A percentile compares a stretch with the other conserved stretches of the same genome.
phyloP scores from a whole-genome alignment of 2,329 filamentous ascomycete species.

The Orbilia blumenaviensis region DNA sequence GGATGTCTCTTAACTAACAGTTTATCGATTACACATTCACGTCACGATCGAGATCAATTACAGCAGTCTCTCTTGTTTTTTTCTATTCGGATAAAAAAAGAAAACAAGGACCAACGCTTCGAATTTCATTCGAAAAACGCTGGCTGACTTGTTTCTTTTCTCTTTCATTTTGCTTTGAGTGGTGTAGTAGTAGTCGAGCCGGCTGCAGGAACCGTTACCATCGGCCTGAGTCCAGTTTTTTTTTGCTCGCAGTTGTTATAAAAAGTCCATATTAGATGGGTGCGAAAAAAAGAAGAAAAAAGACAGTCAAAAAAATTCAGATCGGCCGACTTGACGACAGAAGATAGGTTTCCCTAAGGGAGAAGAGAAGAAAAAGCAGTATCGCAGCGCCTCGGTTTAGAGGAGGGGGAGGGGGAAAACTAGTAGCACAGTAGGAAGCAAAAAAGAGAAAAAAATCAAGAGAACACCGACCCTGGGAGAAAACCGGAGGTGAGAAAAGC shows the following conservation, averaged over 20 bases:
- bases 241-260: not conserved
- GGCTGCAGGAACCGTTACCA: not conserved
- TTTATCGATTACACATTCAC: too few relatives aligned
- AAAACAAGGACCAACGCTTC: not conserved
- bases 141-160: too few relatives aligned
- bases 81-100: too few relatives aligned
- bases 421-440: constrained; percentile 10
- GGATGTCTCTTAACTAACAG: too few relatives aligned
- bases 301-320: too few relatives aligned
- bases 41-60: too few relatives aligned
- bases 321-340: constrained; percentile 12
- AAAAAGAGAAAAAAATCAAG: constrained; percentile 11
- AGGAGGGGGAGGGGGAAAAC: constrained; percentile 7
- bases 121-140: too few relatives aligned
- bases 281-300: not conserved
- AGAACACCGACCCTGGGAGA: constrained; percentile 51
- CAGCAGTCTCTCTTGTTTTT: too few relatives aligned
- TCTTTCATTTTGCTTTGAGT: not conserved
- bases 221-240: not conserved
- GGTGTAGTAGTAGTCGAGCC: not conserved
- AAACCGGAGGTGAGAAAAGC: constrained; percentile 39
- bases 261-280: constrained; percentile 25
- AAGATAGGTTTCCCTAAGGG: constrained; percentile 13
- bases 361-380: constrained; percentile 19
- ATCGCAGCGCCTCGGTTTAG: constrained; percentile 8